Percentiles rank a stretch among this genome's conserved stretches.
Conservation (phyloP, 2,329 filamentous ascomycete species). For the Lachnellula occidentalis region DNA sequence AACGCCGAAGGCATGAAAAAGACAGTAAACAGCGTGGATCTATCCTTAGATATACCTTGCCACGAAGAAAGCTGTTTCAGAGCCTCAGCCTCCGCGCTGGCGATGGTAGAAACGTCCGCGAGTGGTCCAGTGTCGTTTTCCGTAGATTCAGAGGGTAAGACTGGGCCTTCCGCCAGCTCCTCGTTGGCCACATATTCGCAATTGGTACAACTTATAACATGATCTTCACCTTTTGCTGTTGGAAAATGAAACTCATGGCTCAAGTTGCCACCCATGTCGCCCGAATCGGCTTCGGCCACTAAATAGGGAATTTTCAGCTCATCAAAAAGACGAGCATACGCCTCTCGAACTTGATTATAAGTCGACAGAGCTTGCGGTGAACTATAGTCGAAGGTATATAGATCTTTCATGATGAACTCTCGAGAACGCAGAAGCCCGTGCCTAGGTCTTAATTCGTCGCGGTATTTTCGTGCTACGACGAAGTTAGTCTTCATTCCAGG, state of each 20-base stretch:
- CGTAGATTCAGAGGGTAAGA: not conserved
- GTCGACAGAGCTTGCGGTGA: slow-evolving; percentile 67
- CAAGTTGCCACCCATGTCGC: slow-evolving; percentile 88
- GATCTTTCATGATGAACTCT: slow-evolving; percentile 97
- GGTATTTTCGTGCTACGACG: slow-evolving; percentile 73
- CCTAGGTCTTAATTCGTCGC: slow-evolving; percentile 83
- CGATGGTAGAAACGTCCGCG: not conserved
- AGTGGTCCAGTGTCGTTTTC: not conserved
- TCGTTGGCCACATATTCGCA: slow-evolving; percentile 83
- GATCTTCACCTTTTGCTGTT: slow-evolving; percentile 76
- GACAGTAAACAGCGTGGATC: slow-evolving; percentile 61
- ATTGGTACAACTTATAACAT: slow-evolving; percentile 65
- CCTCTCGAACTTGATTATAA: slow-evolving; percentile 66
- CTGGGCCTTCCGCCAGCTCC: slow-evolving; percentile 60
- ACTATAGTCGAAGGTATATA: slow-evolving; percentile 87
- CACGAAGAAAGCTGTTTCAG: slow-evolving; percentile 36
- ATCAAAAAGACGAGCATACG: slow-evolving; percentile 73
- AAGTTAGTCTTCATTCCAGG: not conserved
- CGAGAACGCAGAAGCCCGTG: slow-evolving; percentile 82
- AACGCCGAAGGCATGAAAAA: slow-evolving; percentile 38
- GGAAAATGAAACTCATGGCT: slow-evolving; percentile 94
- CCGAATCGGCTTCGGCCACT: slow-evolving; percentile 84
- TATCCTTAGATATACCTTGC: slow-evolving; percentile 61
- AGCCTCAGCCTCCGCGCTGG: slow-evolving; percentile 28
- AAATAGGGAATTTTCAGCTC: slow-evolving; percentile 80